A percentile compares a stretch with the other conserved stretches of the same genome.
Conservation (phyloP, 1,139 yeast species). For the Meyerozyma athensensis region DNA sequence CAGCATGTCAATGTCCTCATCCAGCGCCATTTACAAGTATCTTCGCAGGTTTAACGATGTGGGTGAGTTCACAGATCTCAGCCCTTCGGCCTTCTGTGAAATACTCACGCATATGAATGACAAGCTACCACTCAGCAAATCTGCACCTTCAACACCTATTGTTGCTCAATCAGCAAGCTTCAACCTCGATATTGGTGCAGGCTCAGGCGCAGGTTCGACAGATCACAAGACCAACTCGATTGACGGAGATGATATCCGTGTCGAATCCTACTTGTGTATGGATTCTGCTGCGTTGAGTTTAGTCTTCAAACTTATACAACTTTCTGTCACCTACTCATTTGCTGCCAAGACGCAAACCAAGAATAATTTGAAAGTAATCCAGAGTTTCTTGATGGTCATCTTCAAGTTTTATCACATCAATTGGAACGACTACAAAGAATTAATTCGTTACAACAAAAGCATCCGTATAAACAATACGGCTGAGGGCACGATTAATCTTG, state of each 20-base stretch:
- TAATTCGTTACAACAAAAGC: slow-evolving; percentile 28
- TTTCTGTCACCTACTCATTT: slow-evolving; percentile 33
- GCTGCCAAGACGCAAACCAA: slow-evolving; percentile 30
- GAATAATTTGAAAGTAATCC: slow-evolving; percentile 28
- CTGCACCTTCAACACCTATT: slow-evolving; percentile 44
- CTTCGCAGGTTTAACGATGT: slow-evolving; percentile 21
- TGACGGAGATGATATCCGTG: slow-evolving; percentile 5
- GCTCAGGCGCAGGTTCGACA: slow-evolving; percentile 6
- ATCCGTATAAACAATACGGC: slow-evolving; percentile 35
- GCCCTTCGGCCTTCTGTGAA: slow-evolving; percentile 28
- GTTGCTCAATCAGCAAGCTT: slow-evolving; percentile 15
- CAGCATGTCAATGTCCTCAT: slow-evolving; percentile 15
- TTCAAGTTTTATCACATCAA: slow-evolving; percentile 40
- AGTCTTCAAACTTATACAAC: slow-evolving; percentile 28
- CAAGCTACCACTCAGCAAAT: slow-evolving; percentile 38
- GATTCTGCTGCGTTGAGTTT: slow-evolving; percentile 27
- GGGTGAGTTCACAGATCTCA: slow-evolving; percentile 32
- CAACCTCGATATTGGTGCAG: slow-evolving; percentile 2
- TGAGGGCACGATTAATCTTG: slow-evolving; percentile 32
- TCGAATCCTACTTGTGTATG: slow-evolving; percentile 7
- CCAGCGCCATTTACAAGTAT: slow-evolving; percentile 18
- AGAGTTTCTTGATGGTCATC: slow-evolving; percentile 31
- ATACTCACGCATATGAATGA: slow-evolving; percentile 37
- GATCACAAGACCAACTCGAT: slow-evolving; percentile 9
- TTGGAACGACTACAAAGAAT: slow-evolving; percentile 36